Conservation (phyloP, 345 rosid species). For the Psidium guajava region DNA sequence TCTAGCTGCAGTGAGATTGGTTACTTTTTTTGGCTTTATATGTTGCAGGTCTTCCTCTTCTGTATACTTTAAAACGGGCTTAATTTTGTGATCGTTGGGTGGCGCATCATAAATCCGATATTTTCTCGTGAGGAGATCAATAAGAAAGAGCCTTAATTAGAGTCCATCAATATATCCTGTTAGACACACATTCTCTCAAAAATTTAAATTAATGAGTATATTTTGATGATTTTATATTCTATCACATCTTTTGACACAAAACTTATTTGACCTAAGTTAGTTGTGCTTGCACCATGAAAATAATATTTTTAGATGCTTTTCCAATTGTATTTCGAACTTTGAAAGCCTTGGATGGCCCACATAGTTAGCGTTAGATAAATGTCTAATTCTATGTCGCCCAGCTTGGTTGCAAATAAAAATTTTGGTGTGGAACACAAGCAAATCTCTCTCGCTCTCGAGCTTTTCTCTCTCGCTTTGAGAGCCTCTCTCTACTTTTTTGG, state of each 20-base stretch:
- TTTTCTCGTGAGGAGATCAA: background rate
- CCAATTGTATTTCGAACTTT: background rate
- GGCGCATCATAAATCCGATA: background rate
- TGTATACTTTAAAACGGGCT: background rate
- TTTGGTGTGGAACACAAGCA: too few species aligned
- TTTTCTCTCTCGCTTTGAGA: too few species aligned
- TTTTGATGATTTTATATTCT: background rate
- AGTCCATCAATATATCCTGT: background rate
- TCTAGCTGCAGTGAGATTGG: background rate
- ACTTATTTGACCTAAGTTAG: background rate
- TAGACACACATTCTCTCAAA: background rate
- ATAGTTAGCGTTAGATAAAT: background rate
- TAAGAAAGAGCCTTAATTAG: background rate
- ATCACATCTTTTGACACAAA: background rate
- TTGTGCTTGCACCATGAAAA: background rate
- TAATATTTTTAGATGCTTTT: background rate
- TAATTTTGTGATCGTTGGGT: background rate
- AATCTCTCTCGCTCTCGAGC: too few species aligned
- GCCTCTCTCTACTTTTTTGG: too few species aligned
- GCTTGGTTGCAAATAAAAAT: background rate
- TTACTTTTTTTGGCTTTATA: background rate
- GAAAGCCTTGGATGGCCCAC: background rate
- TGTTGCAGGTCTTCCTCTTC: background rate
- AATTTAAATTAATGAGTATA: background rate
- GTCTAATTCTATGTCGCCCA: background rate